Evolutionary conservation across 2,329 filamentous ascomycete genomes (phyloP).

Genomic region (Fusarium sp.): DNA sequence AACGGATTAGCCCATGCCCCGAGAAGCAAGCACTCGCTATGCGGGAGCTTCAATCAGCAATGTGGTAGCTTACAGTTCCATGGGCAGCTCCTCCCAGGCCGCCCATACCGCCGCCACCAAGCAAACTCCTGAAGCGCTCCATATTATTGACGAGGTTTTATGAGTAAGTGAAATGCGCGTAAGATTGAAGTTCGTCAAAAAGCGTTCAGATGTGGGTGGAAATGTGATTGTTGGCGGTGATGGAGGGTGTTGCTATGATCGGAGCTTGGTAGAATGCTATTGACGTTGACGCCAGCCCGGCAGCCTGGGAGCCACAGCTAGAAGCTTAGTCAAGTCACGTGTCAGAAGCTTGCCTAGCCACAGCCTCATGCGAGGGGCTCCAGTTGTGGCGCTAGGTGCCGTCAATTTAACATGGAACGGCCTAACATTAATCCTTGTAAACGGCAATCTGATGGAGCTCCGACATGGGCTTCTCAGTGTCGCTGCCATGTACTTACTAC

Average conservation of each 20-base stretch:
- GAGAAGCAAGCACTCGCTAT: not conserved
- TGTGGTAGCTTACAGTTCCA: conserved; percentile 52
- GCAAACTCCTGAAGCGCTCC: conserved; percentile 92
- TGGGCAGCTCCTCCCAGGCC: conserved; percentile 64
- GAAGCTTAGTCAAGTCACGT: conserved; percentile 48
- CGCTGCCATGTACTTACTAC: conserved; percentile 26
- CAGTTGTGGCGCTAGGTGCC: conserved; percentile 11
- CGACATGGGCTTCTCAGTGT: conserved; percentile 32
- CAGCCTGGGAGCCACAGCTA: conserved; percentile 48
- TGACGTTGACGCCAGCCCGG: conserved; percentile 52
- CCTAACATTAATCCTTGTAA: conserved; percentile 48
- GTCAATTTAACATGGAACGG: conserved; percentile 37
- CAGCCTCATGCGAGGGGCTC: conserved; percentile 6
- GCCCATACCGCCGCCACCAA: conserved; percentile 79
- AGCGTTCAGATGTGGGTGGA: conserved; percentile 14
- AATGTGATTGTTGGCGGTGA: conserved; percentile 28
- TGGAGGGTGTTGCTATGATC: conserved; percentile 33
- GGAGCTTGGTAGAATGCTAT: conserved; percentile 44
- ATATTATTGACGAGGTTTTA: conserved; percentile 61
- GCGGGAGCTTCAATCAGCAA: conserved; percentile 24
- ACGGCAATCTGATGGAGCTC: conserved; percentile 22
- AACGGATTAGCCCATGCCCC: conserved; percentile 15
- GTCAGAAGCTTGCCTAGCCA: conserved; percentile 22
- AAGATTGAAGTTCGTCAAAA: not conserved
- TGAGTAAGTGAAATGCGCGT: not conserved